phyloP scores from a whole-genome alignment of 305 asterid genomes.

The Solanum chacoense region DNA sequence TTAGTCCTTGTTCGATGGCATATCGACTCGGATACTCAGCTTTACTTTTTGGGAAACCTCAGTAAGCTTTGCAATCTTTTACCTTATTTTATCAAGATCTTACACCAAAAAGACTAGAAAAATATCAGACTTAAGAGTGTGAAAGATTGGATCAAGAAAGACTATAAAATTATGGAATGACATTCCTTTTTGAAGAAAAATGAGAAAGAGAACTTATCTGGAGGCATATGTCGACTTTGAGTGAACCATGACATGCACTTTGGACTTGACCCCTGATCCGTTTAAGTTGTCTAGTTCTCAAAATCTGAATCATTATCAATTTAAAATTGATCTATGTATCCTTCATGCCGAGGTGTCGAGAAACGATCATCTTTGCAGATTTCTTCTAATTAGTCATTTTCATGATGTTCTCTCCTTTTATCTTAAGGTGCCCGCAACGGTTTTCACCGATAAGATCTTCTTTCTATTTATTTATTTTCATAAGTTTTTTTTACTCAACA shows the following conservation, averaged over 20 bases:
- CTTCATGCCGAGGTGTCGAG: not conserved
- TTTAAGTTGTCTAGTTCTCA: not conserved
- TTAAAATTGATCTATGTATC: not conserved
- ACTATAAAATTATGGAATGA: not conserved
- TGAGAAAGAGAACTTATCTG: not conserved
- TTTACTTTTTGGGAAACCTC: not conserved
- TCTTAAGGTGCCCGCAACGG: not conserved
- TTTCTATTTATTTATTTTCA: not conserved
- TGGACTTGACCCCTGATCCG: not conserved
- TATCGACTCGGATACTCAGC: too few species aligned
- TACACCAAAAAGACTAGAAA: not conserved
- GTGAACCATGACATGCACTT: not conserved
- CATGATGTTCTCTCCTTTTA: too few species aligned
- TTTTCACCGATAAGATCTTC: too few species aligned
- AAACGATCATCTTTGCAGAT: not conserved
- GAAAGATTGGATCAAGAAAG: not conserved
- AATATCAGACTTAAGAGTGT: not conserved
- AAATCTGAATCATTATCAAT: not conserved
- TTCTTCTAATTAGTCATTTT: too few species aligned
- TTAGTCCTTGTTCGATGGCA: too few species aligned
- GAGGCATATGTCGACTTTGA: not conserved
- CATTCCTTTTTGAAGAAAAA: not conserved
- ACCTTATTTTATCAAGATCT: not conserved
- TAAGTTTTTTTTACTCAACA: not conserved
- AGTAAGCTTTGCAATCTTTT: not conserved